Conservation (phyloP, 495 filamentous ascomycete genomes). For the Niebla homalea region DNA sequence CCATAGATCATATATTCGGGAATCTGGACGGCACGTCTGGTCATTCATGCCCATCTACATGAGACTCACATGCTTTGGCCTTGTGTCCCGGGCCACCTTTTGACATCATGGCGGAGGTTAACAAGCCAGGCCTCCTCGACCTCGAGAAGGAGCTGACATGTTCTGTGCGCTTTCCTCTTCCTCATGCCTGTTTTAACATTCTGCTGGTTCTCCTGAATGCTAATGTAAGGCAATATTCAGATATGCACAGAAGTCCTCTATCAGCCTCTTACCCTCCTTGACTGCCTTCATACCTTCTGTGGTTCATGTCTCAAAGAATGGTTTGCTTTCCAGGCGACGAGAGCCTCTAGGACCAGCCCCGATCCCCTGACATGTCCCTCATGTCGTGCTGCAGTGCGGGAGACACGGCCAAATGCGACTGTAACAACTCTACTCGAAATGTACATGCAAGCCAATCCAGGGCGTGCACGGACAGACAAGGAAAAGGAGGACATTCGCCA, state of each 20-base stretch:
- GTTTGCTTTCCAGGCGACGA: conserved; percentile 57
- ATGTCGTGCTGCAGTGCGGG: conserved; percentile 74
- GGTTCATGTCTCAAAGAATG: conserved; percentile 88
- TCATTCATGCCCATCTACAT: no score
- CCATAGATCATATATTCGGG: no score
- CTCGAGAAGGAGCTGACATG: conserved; percentile 85
- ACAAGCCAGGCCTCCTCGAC: conserved; percentile 33
- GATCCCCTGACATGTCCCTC: conserved; percentile 75
- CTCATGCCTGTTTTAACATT: no score
- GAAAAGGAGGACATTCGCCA: conserved; percentile 60
- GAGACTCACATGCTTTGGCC: no score
- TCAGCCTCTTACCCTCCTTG: conserved; percentile 87
- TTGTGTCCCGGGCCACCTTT: background rate
- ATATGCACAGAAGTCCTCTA: conserved; percentile 95
- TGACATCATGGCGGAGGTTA: conserved; percentile 22
- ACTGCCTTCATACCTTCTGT: conserved; percentile 96
- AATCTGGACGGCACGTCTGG: no score
- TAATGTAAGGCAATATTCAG: conserved; percentile 27
- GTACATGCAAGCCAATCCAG: conserved; percentile 59
- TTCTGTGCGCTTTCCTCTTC: conserved; percentile 49
- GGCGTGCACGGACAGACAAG: conserved; percentile 43
- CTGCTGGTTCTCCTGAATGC: background rate
- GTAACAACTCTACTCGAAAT: conserved; percentile 75
- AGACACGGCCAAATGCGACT: conserved; percentile 70
- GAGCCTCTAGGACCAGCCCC: conserved; percentile 35